Conservation (phyloP, 169 alveolate species). For the Eimeria brunetti region DNA sequence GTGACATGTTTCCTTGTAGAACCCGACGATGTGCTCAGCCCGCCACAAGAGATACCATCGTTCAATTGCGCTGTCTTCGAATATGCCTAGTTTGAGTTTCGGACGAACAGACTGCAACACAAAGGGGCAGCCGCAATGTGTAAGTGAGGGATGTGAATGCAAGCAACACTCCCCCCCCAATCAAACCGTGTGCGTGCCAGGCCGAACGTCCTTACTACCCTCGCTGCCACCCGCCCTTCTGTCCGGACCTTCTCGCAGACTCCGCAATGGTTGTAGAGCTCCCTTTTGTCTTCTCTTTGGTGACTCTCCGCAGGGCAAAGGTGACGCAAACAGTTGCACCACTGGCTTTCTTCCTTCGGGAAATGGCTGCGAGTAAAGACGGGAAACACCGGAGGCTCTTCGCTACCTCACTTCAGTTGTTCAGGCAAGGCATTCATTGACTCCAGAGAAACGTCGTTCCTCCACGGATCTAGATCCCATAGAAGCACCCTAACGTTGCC, state of each 20-base stretch:
- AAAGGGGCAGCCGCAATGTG: background rate
- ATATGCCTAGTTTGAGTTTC: background rate
- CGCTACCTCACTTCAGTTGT: background rate
- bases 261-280: background rate
- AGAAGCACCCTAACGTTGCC: background rate
- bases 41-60: conserved; percentile 72
- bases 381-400: background rate
- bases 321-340: conserved; percentile 30
- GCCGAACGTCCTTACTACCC: background rate
- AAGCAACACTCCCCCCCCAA: background rate
- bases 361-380: conserved; percentile 28
- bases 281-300: background rate
- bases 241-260: conserved; percentile 6
- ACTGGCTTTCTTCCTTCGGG: conserved; percentile 28
- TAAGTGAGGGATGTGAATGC: background rate
- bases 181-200: background rate
- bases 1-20: conserved; percentile 39
- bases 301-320: conserved; percentile 34
- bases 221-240: background rate
- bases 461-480: background rate
- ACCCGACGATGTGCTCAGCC: conserved; percentile 38
- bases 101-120: conserved; percentile 14
- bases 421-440: background rate
- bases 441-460: background rate
- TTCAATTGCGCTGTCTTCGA: conserved; percentile 45